These are phyloP conservation scores for Neopestalotiopsis clavispora DNA, from an alignment of 2,329 filamentous ascomycete genomes.

Conservation along the genomic window DNA sequence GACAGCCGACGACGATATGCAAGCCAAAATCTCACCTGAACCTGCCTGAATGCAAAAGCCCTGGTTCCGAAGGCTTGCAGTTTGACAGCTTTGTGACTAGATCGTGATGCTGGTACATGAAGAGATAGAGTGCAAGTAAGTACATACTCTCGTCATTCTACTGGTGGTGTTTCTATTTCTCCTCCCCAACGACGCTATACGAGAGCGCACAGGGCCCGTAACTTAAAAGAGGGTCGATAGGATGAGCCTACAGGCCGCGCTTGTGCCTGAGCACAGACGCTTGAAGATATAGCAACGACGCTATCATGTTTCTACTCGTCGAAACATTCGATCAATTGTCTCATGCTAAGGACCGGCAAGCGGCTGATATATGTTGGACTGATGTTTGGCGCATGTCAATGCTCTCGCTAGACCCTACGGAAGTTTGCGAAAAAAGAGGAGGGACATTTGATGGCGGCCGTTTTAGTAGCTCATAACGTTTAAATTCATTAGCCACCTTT, in stretches of 20 bases:
- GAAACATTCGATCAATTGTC: slow-evolving; percentile 1
- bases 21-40: slow-evolving; percentile 8
- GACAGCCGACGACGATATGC: neutral
- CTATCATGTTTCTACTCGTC: neutral
- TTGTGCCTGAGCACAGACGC: slow-evolving; percentile 10
- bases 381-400: neutral
- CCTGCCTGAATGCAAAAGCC: neutral
- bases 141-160: neutral
- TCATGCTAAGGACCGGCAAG: neutral
- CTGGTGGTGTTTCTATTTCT: neutral
- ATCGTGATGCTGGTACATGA: neutral
- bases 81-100: neutral
- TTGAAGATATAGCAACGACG: neutral
- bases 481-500: neutral
- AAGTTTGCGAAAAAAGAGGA: neutral
- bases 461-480: neutral
- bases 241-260: neutral
- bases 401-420: slow-evolving; percentile 1
- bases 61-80: neutral
- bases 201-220: neutral
- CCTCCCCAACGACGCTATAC: neutral
- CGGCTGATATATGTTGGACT: slow-evolving; percentile 7
- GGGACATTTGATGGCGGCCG: neutral
- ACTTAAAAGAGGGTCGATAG: neutral
- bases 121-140: neutral